phyloP scores from a whole-genome alignment of 78 protist species.

The Protostelium mycophagum region DNA sequence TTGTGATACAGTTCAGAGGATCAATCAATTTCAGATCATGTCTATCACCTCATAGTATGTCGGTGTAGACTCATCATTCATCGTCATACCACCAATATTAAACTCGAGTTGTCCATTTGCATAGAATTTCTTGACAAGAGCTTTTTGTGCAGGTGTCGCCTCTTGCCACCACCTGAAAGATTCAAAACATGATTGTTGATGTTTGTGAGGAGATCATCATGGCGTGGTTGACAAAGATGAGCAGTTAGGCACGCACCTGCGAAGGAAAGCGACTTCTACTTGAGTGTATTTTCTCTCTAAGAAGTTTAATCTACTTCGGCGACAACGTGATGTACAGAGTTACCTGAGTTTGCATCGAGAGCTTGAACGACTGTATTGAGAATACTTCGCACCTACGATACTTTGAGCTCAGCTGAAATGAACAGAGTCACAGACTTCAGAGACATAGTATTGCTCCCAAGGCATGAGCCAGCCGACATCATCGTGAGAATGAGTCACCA shows the following conservation, averaged over 20 bases:
- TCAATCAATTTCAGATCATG: no score
- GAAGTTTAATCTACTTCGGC: no score
- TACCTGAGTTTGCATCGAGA: background rate
- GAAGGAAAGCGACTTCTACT: background rate
- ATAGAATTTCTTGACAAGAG: background rate
- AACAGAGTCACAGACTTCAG: background rate
- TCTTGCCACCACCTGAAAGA: background rate
- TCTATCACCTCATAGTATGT: background rate
- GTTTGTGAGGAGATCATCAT: no score
- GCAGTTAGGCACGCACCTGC: no score
- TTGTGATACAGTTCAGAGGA: no score
- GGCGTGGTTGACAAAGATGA: no score
- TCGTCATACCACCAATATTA: constrained; percentile 28
- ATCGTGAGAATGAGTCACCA: background rate
- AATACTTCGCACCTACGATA: background rate
- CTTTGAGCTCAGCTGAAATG: background rate
- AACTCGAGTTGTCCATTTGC: background rate
- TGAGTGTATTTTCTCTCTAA: background rate
- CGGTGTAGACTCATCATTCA: constrained; percentile 55
- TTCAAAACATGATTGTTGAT: no score
- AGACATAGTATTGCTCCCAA: background rate
- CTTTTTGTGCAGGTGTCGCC: background rate
- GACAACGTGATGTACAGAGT: background rate
- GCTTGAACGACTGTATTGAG: background rate
- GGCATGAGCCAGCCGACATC: background rate